Evolutionary conservation across 352 stramenopile species (phyloP), one percentile per base, ranked within the genome.

Genomic region (Phytophthora palmivora): DNA sequence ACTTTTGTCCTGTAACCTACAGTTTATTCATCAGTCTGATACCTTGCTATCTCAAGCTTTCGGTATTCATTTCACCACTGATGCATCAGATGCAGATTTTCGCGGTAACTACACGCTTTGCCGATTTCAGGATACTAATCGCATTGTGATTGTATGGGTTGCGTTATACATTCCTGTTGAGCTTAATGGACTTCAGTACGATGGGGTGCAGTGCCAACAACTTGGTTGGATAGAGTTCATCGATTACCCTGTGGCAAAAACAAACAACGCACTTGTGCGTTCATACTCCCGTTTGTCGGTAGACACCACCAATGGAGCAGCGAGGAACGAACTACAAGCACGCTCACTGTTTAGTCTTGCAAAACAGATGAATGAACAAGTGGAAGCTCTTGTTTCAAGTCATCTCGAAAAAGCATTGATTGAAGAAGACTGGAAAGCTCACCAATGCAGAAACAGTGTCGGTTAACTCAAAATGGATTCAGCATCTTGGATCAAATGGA

Each of bases 281-380:
- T 79, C 76, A 34, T 80, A 63, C 47, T 77, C 74, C 33, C 63
- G 71, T 33, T 61, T 78, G n/a, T 57, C 63, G 3, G 57, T 76
- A 14, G n/a, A n/a, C n/a, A 43, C 75, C 5, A 67, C 76, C 33
- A 61, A 77, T 22, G 60, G 71, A 36, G 47, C 69, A 10, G 47
- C 50, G 10, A 68, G 75, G 41, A 58, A 70, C 16, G 39, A 72
- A 28, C 48, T 60, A 33, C 53, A 74, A 34, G 56, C 64, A 1
- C 28, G 54, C 10, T 54, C 45, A n/a, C 38, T 82, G 15, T 62
- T 61, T 6, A 54, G 55, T n/a, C 62, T 79, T 39, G 63, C 73
- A 6, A 50, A 63, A 15, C 46, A 41, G 34, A 58, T 58, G 15
- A 68, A 80, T 43, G 64, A 80, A 37, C 54, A 55, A 43, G 54